Base-by-base conservation (phyloP, 768 basidiomycete genomes). In the Clitopilus passeckerianus region DNA sequence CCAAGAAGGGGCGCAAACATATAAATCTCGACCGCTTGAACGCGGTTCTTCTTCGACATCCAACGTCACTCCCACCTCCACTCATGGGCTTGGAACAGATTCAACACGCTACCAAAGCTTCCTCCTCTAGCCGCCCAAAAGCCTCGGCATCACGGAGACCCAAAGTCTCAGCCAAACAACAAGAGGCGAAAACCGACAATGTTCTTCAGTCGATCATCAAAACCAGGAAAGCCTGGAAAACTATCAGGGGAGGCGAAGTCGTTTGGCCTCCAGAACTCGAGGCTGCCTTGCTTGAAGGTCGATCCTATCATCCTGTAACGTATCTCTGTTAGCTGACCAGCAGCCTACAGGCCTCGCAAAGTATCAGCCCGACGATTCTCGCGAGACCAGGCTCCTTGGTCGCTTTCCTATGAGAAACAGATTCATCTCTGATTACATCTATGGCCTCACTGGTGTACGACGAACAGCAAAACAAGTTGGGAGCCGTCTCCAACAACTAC, bases 231-330 rank as follows among this genome's bases (percentile, higher is more conserved):
- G 86, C 81, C 66, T 91, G 87, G 87, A 89, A 90, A 68, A 89
- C 86, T 0, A 71, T 86, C 24, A 82, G 83, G 68, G 89, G 87
- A 50, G 83, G 85, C 30, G 89, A 91, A 68, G 80, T 86, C 9
- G 89, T 91, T 20, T 91, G 90, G 90, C 90, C 90, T 56, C 87
- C 86, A 10, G 82, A 87, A 64, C 83, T 91, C 55, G 90, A 91
- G 75, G 87, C 86, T 27, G 86, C 87, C 41, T 76, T 91, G 63
- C 80, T 91, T 44, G 86, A 90, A 80, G 90, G 90, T 87, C 61
- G 44, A 73, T 53, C 16, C 37, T 22, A 53, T 23, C 20, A 22
- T 22, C 22, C 10, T 7, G n/a, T 10, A 5, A 7, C n/a, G 18
- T 12, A 6, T 50, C 15, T 66, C 22, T 55, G 35, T 34, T 52